Base-by-base conservation (phyloP, 352 stramenopile genomes). In the Pythium brachiatum region DNA sequence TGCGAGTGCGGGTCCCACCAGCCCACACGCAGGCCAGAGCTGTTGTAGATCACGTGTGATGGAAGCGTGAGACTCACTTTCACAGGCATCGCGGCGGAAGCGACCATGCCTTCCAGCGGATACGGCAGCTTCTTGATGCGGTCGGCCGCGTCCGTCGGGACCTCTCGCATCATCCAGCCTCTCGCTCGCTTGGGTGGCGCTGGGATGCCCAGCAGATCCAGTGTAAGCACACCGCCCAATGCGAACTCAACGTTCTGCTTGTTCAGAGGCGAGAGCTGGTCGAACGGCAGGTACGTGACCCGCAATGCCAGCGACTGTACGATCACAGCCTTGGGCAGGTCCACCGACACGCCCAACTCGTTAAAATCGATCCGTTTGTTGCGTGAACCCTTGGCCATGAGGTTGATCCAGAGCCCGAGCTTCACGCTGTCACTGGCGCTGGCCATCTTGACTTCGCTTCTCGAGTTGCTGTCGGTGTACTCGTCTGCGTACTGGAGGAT, bases 331-430 rank as follows among this genome's bases (percentile, higher is more conserved):
- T 94, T 94, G 0, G 84, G 82, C n/a, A 92, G 65, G 53, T 94
- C 84, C 13, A 94, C 77, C 18, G 70, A 73, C 6, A 87, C 57
- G 8, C 82, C 81, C 18, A 90, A 69, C 36, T 90, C 81, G 0
- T 61, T 36, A 39, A 94, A 94, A 58, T 94, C 82, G 27, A 94
- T 83, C 25, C 77, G 75, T 47, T 91, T 91, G 69, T 86, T 90
- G 3, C 84, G 82, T 8, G 75, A 88, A 0, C 80, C 81, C 67
- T 90, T 91, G 9, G 81, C 79, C 29, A 88, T 68, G 15, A 94
- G 60, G 32, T 94, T 91, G 12, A 91, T 66, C 84, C 84, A 94
- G 26, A 91, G 48, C 0, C 81, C 85, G 12, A 91, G 64, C 39
- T 88, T 76, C 44, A 89, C 61, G 57, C 68, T 75, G 16, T 72